A percentile compares a stretch with the other conserved stretches of the same genome.
These are phyloP conservation scores for Macrolepiota fuliginosa DNA, from an alignment of 768 basidiomycete genomes.

Conservation along the genomic window DNA sequence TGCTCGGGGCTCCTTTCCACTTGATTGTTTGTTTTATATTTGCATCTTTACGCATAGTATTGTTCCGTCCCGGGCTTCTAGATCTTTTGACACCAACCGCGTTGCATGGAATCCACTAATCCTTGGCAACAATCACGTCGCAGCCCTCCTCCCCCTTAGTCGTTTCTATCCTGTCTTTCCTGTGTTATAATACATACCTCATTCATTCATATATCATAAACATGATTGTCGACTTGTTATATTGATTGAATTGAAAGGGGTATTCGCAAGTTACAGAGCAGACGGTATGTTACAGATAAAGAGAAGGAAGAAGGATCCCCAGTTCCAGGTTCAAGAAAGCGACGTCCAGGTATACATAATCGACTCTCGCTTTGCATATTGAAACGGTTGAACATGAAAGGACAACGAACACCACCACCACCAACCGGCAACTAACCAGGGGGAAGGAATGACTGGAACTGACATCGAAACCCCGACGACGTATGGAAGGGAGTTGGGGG, in stretches of 20 bases:
- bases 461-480: background rate
- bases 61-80: background rate
- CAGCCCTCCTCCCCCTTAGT: background rate
- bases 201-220: background rate
- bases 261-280: background rate
- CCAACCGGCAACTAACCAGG: background rate
- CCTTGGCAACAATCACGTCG: background rate
- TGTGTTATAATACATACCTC: slow-evolving; percentile 3
- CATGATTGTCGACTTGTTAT: background rate
- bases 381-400: background rate
- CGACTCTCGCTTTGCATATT: background rate
- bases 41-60: background rate
- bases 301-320: background rate
- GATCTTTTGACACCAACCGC: background rate
- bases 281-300: slow-evolving; percentile 5
- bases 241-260: background rate
- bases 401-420: background rate
- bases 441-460: background rate
- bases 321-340: background rate
- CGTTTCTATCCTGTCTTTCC: background rate
- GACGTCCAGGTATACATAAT: background rate
- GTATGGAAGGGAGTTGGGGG: background rate
- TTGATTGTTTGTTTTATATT: background rate
- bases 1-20: background rate
- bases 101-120: background rate